phyloP scores from a whole-genome alignment of 176 grass and related monocot species.

The Aegilops speltoides region DNA sequence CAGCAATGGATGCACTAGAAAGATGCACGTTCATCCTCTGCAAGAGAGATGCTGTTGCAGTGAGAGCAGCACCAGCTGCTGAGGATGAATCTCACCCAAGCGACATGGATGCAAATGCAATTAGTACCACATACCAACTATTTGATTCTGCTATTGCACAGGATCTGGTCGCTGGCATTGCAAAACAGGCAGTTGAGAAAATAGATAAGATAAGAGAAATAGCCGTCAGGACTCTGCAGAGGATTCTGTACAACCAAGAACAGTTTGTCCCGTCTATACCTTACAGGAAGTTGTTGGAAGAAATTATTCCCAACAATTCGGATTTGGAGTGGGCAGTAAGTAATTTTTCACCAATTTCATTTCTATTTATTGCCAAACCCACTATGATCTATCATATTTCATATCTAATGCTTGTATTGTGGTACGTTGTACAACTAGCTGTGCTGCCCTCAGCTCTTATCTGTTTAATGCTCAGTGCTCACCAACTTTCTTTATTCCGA shows the following conservation, averaged over 20 bases:
- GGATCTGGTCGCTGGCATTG: slow-evolving; percentile 69
- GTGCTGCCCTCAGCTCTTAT: slow-evolving; percentile 16
- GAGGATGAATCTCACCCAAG: slow-evolving; percentile 13
- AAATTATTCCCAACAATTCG: slow-evolving; percentile 60
- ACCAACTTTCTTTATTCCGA: neutral
- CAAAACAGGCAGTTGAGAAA: slow-evolving; percentile 96
- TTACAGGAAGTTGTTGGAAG: slow-evolving; percentile 66
- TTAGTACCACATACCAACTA: slow-evolving; percentile 18
- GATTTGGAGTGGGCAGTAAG: slow-evolving; percentile 87
- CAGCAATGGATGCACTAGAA: slow-evolving; percentile 92
- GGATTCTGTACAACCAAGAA: slow-evolving; percentile 77
- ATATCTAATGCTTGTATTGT: slow-evolving; percentile 17
- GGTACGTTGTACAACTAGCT: slow-evolving; percentile 16
- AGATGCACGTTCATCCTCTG: slow-evolving; percentile 73
- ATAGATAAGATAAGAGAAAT: slow-evolving; percentile 95
- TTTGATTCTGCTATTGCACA: slow-evolving; percentile 70
- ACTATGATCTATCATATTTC: neutral
- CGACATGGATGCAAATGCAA: slow-evolving; percentile 31
- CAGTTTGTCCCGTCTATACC: slow-evolving; percentile 62
- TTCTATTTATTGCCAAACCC: slow-evolving; percentile 13
- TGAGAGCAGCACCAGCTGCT: neutral
- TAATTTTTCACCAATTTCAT: slow-evolving; percentile 18
- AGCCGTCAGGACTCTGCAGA: slow-evolving; percentile 69
- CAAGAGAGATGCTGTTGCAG: slow-evolving; percentile 58
- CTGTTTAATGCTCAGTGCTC: slow-evolving; percentile 6